Evolutionary conservation across 148 eudicot genomes (phyloP), one percentile per base, ranked within the genome.

Genomic region (Arbutus unedo): DNA sequence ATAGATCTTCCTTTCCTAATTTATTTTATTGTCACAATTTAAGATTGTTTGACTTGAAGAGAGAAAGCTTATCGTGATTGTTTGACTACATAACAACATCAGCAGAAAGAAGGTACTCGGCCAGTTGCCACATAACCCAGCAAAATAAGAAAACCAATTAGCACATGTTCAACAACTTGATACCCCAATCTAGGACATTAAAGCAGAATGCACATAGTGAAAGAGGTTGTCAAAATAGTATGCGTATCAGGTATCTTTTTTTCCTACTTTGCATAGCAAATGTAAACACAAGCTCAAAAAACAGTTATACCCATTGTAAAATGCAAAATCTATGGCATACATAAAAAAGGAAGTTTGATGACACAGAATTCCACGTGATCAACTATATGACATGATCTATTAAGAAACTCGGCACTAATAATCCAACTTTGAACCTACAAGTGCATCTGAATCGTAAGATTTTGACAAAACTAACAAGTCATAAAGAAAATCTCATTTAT

Each of bases 61-160:
- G 43, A 74, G 78, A 74, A n/a, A 51, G 38, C 21, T 49, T 76
- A 76, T 76, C 45, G 16, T 14, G 11, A 76, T 76, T 76, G 45
- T 31, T 21, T 25, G 45, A 60, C 15, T 15, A 76, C 3, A 76
- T 53, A 44, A 54, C 19, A 51, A 53, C 41, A 25, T 23, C 31
- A 72, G 31, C 31, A 59, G 23, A 62, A 45, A 59, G 53, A 82
- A 45, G 56, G 53, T 74, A 25, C 11, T 74, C 41, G 19, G 31
- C 25, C 54, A 62, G 73, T 49, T 66, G 60, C 38, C 59, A 68
- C 23, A 55, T n/a, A 43, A 60, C 41, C 25, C 49, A 79, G n/a
- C 76, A 66, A 49, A 74, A 49, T n/a, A n/a, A 55, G 60, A 71
- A 49, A 18, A 73, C 48, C n/a, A 81, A 74, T 64, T n/a, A 31